Evolutionary conservation across 495 filamentous ascomycete species (phyloP).

Genomic region (Aspergillus haitiensis): DNA sequence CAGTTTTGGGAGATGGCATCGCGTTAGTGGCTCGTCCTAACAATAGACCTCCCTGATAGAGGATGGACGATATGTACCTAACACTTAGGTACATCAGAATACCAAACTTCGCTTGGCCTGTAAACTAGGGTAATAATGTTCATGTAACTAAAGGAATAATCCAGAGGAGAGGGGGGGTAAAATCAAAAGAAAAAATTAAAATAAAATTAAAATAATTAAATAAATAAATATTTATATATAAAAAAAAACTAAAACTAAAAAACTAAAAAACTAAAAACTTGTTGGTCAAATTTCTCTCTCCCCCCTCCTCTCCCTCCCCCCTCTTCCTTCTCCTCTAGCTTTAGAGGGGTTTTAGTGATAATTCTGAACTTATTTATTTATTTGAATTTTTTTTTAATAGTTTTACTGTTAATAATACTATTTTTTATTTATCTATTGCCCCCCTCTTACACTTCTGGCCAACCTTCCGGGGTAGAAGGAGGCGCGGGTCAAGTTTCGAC

Average conservation of each 20-base stretch:
- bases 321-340: neutral
- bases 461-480: slow-evolving; percentile 12
- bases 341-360: neutral
- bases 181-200: neutral
- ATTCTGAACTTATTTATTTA: neutral
- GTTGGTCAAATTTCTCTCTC: slow-evolving; percentile 6
- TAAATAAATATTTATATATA: too few species aligned
- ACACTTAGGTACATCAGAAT: slow-evolving; percentile 9
- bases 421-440: slow-evolving; percentile 3
- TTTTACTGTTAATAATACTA: neutral
- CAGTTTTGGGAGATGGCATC: slow-evolving; percentile 16
- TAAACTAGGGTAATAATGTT: slow-evolving; percentile 11
- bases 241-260: neutral
- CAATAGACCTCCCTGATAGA: slow-evolving; percentile 8
- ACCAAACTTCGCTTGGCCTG: slow-evolving; percentile 6
- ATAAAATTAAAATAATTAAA: neutral
- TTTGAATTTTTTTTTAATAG: slow-evolving; percentile 12
- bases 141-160: neutral
- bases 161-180: neutral
- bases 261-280: slow-evolving; percentile 1
- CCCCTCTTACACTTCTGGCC: neutral
- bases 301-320: neutral
- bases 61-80: slow-evolving; percentile 16
- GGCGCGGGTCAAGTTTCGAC: slow-evolving; percentile 6
- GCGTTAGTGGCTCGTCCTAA: slow-evolving; percentile 4